phyloP scores from a whole-genome alignment of 139 green algal genomes.

The Chlamydomonas urium region DNA sequence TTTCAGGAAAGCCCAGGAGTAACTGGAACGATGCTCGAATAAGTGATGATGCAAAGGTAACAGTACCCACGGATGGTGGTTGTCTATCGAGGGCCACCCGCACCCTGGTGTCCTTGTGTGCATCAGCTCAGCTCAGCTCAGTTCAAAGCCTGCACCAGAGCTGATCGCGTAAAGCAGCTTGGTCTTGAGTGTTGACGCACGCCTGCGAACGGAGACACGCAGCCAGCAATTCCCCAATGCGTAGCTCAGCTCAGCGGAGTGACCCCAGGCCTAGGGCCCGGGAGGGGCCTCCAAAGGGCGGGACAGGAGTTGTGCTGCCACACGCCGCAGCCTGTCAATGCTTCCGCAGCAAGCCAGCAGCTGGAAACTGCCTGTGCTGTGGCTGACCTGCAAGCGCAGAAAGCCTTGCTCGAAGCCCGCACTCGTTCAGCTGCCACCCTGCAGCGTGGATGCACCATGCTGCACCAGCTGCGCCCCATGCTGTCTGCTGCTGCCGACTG shows the following conservation, averaged over 20 bases:
- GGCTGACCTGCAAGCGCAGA: not conserved
- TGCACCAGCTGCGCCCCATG: not conserved
- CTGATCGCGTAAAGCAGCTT: slow-evolving; percentile 91
- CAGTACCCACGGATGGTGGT: too few relatives aligned
- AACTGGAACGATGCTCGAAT: too few relatives aligned
- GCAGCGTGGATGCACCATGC: not conserved
- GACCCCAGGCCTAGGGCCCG: not conserved
- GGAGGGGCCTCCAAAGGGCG: not conserved
- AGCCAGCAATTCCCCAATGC: not conserved
- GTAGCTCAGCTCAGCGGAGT: too few relatives aligned
- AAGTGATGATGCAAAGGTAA: too few relatives aligned
- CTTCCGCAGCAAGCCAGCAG: not conserved
- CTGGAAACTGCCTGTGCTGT: not conserved
- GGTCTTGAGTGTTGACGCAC: slow-evolving; percentile 54
- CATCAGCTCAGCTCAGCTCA: too few relatives aligned
- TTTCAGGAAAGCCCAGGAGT: too few relatives aligned
- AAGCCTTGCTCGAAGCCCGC: not conserved
- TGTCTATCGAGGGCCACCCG: too few relatives aligned
- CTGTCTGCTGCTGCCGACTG: too few relatives aligned
- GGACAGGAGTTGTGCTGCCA: not conserved
- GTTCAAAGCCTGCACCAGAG: slow-evolving; percentile 81
- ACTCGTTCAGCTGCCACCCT: not conserved
- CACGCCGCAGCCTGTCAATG: too few relatives aligned
- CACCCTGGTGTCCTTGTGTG: too few relatives aligned
- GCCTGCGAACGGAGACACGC: slow-evolving; percentile 13